These are phyloP conservation scores for Lanmaoa pseudosensibilis DNA, from an alignment of 768 basidiomycete genomes.

Conservation along the genomic window DNA sequence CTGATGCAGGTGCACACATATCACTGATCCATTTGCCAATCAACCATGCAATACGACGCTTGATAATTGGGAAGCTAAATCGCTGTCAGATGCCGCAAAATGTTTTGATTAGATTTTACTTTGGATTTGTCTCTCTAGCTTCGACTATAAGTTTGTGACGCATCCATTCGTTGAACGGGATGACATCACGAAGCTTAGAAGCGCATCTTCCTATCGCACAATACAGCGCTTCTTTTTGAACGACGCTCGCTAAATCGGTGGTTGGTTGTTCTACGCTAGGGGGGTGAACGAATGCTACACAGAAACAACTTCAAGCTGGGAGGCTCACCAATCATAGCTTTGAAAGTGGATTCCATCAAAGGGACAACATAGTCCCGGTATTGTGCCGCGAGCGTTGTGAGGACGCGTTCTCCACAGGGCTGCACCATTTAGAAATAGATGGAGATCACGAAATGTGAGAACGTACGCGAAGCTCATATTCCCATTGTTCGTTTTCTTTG, in stretches of 20 bases:
- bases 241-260: constrained; percentile 53
- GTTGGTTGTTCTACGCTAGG: constrained; percentile 43
- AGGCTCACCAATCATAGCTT: constrained; percentile 54
- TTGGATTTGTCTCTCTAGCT: constrained; percentile 56
- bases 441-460: not conserved
- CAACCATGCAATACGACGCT: constrained; percentile 94
- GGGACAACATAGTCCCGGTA: constrained; percentile 71
- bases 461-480: constrained; percentile 85
- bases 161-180: constrained; percentile 75
- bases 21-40: constrained; percentile 87
- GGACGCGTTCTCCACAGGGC: constrained; percentile 93
- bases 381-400: constrained; percentile 74
- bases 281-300: not conserved
- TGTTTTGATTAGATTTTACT: constrained; percentile 38
- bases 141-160: constrained; percentile 58
- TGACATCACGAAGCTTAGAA: constrained; percentile 53
- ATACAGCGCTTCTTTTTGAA: constrained; percentile 86
- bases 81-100: constrained; percentile 8
- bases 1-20: constrained; percentile 56
- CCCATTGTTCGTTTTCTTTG: constrained; percentile 89
- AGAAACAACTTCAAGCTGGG: not conserved
- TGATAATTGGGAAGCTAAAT: constrained; percentile 82
- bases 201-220: constrained; percentile 88
- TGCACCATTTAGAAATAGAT: constrained; percentile 30
- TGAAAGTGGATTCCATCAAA: constrained; percentile 58